Evolutionary conservation across 345 rosid species (phyloP).

Genomic region (Cardamine occulta): DNA sequence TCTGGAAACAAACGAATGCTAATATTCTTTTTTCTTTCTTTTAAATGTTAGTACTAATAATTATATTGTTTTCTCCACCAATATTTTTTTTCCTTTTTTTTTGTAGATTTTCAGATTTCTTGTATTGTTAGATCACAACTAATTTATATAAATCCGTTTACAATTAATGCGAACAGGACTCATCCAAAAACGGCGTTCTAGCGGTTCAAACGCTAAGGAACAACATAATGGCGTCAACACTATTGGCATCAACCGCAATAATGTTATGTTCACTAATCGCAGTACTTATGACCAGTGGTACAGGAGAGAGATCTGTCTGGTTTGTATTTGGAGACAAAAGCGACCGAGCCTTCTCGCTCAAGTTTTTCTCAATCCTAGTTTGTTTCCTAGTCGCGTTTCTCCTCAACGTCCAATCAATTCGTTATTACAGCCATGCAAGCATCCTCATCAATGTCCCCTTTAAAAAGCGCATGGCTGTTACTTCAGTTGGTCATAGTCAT

Average conservation of each 20-base stretch:
- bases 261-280: conserved; percentile 82
- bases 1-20: background rate
- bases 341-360: conserved; percentile 57
- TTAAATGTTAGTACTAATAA: background rate
- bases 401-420: conserved; percentile 69
- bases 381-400: conserved; percentile 77
- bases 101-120: conserved; percentile 12
- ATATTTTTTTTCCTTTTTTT: background rate
- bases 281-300: conserved; percentile 55
- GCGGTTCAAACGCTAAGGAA: conserved; percentile 88
- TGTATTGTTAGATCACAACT: background rate
- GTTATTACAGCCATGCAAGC: conserved; percentile 93
- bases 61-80: conserved; percentile 5
- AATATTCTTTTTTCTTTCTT: background rate
- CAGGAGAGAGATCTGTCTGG: conserved; percentile 44
- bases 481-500: conserved; percentile 43
- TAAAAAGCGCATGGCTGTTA: conserved; percentile 45
- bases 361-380: conserved; percentile 67
- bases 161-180: conserved; percentile 49
- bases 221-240: conserved; percentile 95
- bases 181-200: conserved; percentile 76
- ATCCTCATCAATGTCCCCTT: conserved; percentile 79
- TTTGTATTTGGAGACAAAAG: conserved; percentile 62
- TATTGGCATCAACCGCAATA: conserved; percentile 84
- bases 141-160: background rate